A percentile compares a stretch with the other conserved stretches of the same genome.
Conservation (phyloP, 208 protist species). For the Crithidia expoeki region DNA sequence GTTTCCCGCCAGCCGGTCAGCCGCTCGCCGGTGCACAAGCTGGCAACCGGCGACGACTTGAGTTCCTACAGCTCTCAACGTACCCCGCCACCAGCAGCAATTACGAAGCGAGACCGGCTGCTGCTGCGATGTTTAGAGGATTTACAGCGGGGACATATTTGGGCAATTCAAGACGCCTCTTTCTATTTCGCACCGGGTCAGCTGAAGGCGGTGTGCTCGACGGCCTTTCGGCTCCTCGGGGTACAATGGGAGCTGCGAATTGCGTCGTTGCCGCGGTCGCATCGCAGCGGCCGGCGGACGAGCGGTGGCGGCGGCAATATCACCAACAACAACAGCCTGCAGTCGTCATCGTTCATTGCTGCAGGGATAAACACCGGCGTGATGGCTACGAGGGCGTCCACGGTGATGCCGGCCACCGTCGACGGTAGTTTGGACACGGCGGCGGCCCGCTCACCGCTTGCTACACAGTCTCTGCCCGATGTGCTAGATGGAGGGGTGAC, state of each 20-base stretch:
- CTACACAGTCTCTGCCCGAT: conserved; percentile 2
- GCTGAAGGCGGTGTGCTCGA: conserved; percentile 61
- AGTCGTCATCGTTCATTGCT: background rate
- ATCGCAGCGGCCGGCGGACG: background rate
- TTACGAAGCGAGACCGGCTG: conserved; percentile 9
- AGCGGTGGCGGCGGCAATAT: background rate
- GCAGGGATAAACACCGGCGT: conserved; percentile 11
- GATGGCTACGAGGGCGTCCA: conserved; percentile 8
- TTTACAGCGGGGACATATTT: conserved; percentile 70
- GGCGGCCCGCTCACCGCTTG: conserved; percentile 14
- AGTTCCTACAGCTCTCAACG: conserved; percentile 5
- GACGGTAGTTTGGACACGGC: background rate
- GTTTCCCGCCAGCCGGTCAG: background rate
- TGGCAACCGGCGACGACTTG: background rate
- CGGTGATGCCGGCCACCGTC: background rate
- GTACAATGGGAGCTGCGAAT: conserved; percentile 76
- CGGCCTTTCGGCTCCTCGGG: conserved; percentile 56
- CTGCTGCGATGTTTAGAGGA: conserved; percentile 60
- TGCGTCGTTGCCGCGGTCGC: conserved; percentile 37
- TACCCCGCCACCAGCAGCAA: background rate
- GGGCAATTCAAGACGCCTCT: conserved; percentile 58
- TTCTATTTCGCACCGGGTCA: conserved; percentile 62
- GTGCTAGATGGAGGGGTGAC: background rate
- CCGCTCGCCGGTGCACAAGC: background rate
- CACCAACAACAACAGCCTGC: background rate